Conservation (phyloP, 1,139 yeast species). For the Saccharomyces hybrid region DNA sequence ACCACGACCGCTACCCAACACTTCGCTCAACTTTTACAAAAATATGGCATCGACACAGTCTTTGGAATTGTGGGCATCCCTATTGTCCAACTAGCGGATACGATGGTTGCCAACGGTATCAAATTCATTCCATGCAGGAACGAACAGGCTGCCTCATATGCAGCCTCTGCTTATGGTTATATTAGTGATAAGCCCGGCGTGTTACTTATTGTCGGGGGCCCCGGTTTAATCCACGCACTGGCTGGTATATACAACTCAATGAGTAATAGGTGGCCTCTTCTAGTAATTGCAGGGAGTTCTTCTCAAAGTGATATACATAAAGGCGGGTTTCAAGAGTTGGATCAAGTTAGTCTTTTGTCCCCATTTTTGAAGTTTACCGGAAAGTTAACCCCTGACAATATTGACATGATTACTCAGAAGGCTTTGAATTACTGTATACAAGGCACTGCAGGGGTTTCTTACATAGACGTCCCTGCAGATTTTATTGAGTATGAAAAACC, state of each 20-base stretch:
- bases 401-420: constrained; percentile 37
- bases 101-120: constrained; percentile 45
- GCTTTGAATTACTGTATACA: constrained; percentile 42
- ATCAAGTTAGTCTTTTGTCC: constrained; percentile 44
- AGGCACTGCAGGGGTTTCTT: constrained; percentile 53
- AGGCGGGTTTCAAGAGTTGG: constrained; percentile 64
- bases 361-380: constrained; percentile 45
- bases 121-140: constrained; percentile 52
- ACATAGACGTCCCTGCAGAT: constrained; percentile 58
- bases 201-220: constrained; percentile 61
- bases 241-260: constrained; percentile 57
- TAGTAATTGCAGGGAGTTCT: constrained; percentile 53
- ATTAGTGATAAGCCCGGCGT: constrained; percentile 57
- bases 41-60: constrained; percentile 45
- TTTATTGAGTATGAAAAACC: constrained; percentile 30
- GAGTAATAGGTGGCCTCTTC: constrained; percentile 51
- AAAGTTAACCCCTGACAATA: constrained; percentile 37
- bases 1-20: constrained; percentile 28
- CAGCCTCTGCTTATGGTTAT: constrained; percentile 61
- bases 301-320: constrained; percentile 36
- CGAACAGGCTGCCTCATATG: constrained; percentile 65
- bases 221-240: constrained; percentile 56
- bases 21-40: constrained; percentile 41
- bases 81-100: constrained; percentile 56
- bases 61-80: constrained; percentile 70